phyloP scores from a whole-genome alignment of 192 early-diverging fungal species.

The Phycomyces nitens region DNA sequence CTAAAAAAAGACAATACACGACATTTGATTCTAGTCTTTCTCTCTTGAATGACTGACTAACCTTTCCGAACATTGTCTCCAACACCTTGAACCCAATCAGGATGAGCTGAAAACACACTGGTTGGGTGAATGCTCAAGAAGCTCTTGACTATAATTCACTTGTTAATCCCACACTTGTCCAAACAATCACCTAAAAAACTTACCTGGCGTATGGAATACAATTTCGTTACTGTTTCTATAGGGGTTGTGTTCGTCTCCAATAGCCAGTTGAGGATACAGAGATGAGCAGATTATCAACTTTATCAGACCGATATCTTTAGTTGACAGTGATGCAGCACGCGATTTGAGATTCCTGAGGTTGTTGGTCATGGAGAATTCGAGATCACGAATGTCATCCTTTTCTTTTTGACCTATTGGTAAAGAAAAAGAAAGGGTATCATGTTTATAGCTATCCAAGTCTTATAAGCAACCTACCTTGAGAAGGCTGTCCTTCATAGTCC shows the following conservation, averaged over 20 bases:
- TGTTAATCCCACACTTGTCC: not conserved
- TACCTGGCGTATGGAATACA: constrained; percentile 59
- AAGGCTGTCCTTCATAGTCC: not conserved
- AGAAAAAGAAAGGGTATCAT: too few relatives aligned
- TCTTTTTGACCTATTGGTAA: not conserved
- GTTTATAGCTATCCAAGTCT: too few relatives aligned
- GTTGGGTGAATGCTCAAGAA: constrained; percentile 64
- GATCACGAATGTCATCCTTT: constrained; percentile 43
- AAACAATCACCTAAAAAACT: too few relatives aligned
- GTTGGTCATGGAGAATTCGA: constrained; percentile 60
- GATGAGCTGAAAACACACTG: constrained; percentile 52
- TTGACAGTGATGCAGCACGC: constrained; percentile 37
- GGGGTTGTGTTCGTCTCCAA: constrained; percentile 63
- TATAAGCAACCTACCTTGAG: not conserved
- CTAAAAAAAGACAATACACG: constrained; percentile 8
- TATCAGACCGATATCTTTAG: constrained; percentile 47
- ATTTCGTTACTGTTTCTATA: constrained; percentile 46
- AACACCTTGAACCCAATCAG: constrained; percentile 53
- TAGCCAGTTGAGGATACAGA: constrained; percentile 62
- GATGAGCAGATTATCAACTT: constrained; percentile 62
- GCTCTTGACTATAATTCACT: constrained; percentile 23
- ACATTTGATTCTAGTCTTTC: not conserved
- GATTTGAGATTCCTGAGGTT: constrained; percentile 39
- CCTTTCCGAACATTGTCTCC: constrained; percentile 33
- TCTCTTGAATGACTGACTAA: not conserved